A percentile compares a stretch with the other conserved stretches of the same genome.
These are phyloP conservation scores for Fusarium graminum DNA, from an alignment of 2,329 filamentous ascomycete species.

Conservation along the genomic window DNA sequence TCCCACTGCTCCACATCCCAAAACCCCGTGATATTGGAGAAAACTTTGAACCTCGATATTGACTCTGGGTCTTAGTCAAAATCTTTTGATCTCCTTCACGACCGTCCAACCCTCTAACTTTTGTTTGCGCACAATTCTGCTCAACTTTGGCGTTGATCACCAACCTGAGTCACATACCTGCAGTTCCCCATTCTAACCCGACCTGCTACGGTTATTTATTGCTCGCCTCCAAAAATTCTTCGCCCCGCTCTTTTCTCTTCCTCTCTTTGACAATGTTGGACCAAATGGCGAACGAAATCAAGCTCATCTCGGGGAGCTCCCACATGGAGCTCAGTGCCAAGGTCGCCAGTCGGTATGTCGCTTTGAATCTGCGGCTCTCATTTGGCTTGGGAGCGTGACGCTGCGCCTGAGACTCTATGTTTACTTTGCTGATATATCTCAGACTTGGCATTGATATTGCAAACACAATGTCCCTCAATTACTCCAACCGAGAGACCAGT, in stretches of 20 bases:
- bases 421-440: constrained; percentile 47
- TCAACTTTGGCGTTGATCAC: constrained; percentile 27
- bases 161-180: constrained; percentile 43
- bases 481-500: constrained; percentile 88
- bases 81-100: constrained; percentile 6
- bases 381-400: constrained; percentile 3
- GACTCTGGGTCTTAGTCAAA: constrained; percentile 40
- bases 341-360: constrained; percentile 60
- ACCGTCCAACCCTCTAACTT: constrained; percentile 3
- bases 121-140: constrained; percentile 12
- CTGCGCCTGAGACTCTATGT: constrained; percentile 7
- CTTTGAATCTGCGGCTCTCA: constrained; percentile 20
- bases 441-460: constrained; percentile 83
- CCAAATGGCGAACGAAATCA: constrained; percentile 67
- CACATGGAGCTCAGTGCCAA: constrained; percentile 62
- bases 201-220: constrained; percentile 42
- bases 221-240: constrained; percentile 47
- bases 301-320: constrained; percentile 64
- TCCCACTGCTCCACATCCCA: constrained; percentile 43
- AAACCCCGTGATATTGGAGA: constrained; percentile 38
- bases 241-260: constrained; percentile 47
- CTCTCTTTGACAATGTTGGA: constrained; percentile 54
- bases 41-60: constrained; percentile 45
- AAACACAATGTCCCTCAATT: constrained; percentile 84
- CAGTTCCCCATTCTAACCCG: constrained; percentile 26